Evolutionary conservation across 163 green algal genomes (phyloP), one percentile per base, ranked within the genome.

Genomic region (Scenedesmus sp.): DNA sequence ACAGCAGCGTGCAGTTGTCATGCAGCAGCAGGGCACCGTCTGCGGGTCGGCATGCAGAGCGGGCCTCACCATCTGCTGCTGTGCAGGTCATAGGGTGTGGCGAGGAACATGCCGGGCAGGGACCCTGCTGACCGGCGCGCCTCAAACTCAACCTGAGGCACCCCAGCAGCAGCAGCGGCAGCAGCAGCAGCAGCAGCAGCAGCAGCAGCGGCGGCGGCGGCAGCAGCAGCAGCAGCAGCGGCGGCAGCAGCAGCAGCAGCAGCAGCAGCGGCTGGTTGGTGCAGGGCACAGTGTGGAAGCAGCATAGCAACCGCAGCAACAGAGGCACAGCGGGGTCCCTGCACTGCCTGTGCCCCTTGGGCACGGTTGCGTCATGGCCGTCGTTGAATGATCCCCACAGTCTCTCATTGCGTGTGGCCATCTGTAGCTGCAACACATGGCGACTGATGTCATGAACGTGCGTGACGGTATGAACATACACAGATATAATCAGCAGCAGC

Each of bases 11-110:
- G 79, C 79, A 59, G 16, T 0, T 33, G 18, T 6, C 16, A 59
- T 65, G 79, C 40, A 5, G 20, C 40, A 56, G n/a, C 49, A 56
- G 49, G 12, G 15, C 10, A 13, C 49, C 12, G 49, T 35, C 22
- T 51, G 33, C 33, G 0, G n/a, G 22, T 37, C 3, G 10, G 46
- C 53, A 33, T 22, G 33, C 49, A 87, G 43, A n/a, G n/a, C n/a
- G n/a, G n/a, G 76, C 10, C 85, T 72, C 89, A 95, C 93, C 93
- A 95, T 83, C 91, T 88, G 65, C 72, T 87, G 24, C 79, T 92
- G 30, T 88, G 81, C 40, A 92, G 76, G 87, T 97, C 95, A 20
- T 86, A 83, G 0, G 94, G 92, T 7, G 93, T 96, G 87, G 85
- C 85, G 0, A 96, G 30, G 82, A 92, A 95, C 86, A 97, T 86